These are phyloP conservation scores for Lichina pygmaea DNA, from an alignment of 495 filamentous ascomycete species.

Conservation along the genomic window DNA sequence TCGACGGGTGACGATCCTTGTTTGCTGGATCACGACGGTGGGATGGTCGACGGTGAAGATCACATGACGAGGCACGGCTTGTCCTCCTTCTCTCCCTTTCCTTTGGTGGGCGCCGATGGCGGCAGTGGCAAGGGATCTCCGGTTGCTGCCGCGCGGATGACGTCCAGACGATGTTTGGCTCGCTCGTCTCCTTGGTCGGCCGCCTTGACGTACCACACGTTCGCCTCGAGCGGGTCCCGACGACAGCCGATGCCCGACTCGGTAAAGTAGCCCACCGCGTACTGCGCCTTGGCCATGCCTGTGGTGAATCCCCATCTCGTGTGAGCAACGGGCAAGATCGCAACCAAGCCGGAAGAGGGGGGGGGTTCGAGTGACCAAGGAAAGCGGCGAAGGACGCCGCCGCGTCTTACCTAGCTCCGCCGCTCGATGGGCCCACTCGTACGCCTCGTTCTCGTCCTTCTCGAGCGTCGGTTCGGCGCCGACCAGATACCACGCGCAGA, in stretches of 20 bases:
- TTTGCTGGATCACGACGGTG: no score
- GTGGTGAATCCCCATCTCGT: slow-evolving; percentile 1
- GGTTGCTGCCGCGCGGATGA: slow-evolving; percentile 63
- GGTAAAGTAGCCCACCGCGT: slow-evolving; percentile 89
- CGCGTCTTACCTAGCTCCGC: slow-evolving; percentile 48
- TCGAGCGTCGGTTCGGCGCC: slow-evolving; percentile 81
- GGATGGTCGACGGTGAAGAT: neutral
- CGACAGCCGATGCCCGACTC: slow-evolving; percentile 95
- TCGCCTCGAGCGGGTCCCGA: slow-evolving; percentile 77
- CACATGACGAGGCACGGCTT: neutral
- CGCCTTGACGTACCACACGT: slow-evolving; percentile 94
- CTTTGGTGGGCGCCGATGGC: neutral
- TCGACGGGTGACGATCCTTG: no score
- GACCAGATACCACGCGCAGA: slow-evolving; percentile 96
- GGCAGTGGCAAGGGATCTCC: slow-evolving; percentile 19
- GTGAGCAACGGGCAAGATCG: neutral
- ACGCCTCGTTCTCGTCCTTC: slow-evolving; percentile 87
- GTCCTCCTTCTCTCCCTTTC: neutral
- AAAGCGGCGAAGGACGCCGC: neutral
- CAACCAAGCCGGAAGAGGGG: neutral
- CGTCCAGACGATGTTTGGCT: slow-evolving; percentile 59
- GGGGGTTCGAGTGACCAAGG: neutral
- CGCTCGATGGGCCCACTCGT: slow-evolving; percentile 78
- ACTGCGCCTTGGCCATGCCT: slow-evolving; percentile 85
- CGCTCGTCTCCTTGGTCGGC: slow-evolving; percentile 80